Percentiles rank a stretch among this genome's conserved stretches.
Evolutionary conservation across 2,329 filamentous ascomycete genomes (phyloP).

Genomic region (Aurifilum marmelostoma): DNA sequence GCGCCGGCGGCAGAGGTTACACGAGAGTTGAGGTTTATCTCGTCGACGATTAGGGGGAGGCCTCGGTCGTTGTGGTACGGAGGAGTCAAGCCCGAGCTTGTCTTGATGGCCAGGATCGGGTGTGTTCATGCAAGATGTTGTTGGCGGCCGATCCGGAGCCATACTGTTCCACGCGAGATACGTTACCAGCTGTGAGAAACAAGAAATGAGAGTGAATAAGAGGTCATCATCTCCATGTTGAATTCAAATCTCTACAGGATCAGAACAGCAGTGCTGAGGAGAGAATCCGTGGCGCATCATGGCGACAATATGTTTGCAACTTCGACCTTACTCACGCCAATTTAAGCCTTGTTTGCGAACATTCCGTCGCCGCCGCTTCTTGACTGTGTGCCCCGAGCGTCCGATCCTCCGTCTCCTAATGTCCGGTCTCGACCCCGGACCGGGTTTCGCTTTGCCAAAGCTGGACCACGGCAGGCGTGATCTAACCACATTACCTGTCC

Average conservation of each 20-base stretch:
- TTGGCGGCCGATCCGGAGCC: neutral
- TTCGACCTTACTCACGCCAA: neutral
- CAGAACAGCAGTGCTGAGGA: neutral
- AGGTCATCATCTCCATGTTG: neutral
- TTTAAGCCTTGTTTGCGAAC: neutral
- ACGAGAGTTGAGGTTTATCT: constrained; percentile 40
- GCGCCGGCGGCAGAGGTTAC: constrained; percentile 36
- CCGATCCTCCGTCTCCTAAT: constrained; percentile 8
- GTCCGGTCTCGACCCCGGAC: neutral
- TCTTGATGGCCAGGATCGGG: neutral
- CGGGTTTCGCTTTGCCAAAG: neutral
- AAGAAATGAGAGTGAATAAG: neutral
- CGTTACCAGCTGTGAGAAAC: neutral
- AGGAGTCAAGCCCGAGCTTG: neutral
- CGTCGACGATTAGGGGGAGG: constrained; percentile 28
- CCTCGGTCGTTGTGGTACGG: neutral
- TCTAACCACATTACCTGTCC: too few species aligned
- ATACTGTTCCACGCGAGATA: neutral
- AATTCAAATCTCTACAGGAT: neutral
- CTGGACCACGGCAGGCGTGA: neutral
- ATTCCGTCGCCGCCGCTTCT: neutral
- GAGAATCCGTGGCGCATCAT: neutral
- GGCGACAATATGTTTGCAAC: neutral
- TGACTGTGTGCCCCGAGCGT: neutral
- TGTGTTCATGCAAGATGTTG: neutral